Conservation (phyloP, 805 yeast genomes). For the Tetrapisispora pingtungensis region DNA sequence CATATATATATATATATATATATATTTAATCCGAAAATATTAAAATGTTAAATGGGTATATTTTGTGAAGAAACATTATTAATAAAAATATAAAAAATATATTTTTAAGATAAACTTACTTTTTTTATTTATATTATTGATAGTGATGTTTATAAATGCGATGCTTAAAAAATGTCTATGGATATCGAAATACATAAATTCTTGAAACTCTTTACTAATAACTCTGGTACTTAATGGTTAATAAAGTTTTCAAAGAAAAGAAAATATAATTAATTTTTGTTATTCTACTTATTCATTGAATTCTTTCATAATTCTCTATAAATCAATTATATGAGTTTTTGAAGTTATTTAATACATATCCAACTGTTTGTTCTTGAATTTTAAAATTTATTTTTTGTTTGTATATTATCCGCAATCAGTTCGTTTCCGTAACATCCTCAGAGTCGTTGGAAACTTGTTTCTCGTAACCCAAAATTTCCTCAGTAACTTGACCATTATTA, state of each 20-base stretch:
- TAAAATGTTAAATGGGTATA: background rate
- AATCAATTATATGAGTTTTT: slow-evolving; percentile 1
- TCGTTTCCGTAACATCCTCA: background rate
- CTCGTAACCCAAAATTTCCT: slow-evolving; percentile 1
- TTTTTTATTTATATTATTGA: too few species aligned
- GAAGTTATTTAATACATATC: background rate
- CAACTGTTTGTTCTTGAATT: background rate
- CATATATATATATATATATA: background rate
- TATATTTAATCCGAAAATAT: background rate
- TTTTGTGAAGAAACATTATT: too few species aligned
- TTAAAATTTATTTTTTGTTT: too few species aligned
- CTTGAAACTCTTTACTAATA: too few species aligned
- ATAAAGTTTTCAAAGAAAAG: too few species aligned
- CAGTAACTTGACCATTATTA: background rate
- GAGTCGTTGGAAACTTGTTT: background rate
- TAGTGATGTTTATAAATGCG: too few species aligned
- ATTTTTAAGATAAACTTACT: too few species aligned
- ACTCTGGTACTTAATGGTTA: too few species aligned
- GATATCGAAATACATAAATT: too few species aligned
- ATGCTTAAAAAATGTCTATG: too few species aligned
- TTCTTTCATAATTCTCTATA: background rate
- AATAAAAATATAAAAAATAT: too few species aligned
- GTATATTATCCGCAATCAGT: background rate
- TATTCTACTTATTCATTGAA: background rate
- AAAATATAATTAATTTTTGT: too few species aligned